Evolutionary conservation across 164 flowering plant species (phyloP), one percentile per base, ranked within the genome.

Genomic region (Sedum album): DNA sequence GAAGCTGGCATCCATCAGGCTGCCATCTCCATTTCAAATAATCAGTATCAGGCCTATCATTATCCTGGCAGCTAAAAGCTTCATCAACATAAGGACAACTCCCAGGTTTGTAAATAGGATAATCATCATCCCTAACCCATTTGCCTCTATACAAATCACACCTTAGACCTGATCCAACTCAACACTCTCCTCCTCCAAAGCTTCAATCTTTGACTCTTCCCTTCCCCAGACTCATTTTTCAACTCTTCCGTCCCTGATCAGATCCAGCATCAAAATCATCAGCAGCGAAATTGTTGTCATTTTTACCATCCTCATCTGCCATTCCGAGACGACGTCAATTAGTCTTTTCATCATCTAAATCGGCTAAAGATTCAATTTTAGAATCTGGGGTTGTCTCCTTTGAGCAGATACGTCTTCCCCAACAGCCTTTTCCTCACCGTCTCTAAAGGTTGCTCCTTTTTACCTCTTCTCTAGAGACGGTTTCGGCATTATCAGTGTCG

Each of bases 11-110:
- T 31, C 70, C 91, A 51, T 84, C 72, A 21, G 98, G 96, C 79
- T 90, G 84, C 98, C 98, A 92, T 26, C 95, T 74, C 98, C 98
- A 92, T 28, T 83, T 82, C 68, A 79, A 55, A 77, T 90, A 93
- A 35, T 79, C 83, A 0, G 78, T 74, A 65, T 93, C 98, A 3
- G 49, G 70, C 71, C 96, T 80, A 8, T 96, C 93, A 74, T 93
- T 93, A 31, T 62, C 73, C 70, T 83, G 87, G 70, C 98, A 93
- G 65, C 79, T 81, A 79, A 74, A 90, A 74, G 87, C 95, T 64
- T 85, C 96, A 70, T 93, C 96, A 4, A 93, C 90, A 72, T 79
- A 90, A 25, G 98, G 96, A 70, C 98, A 91, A 57, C 87, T 79
- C 65, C 87, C 86, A 4, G 93, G 82, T 53, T 69, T 5, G 66